Percentiles rank a stretch among this genome's conserved stretches.
These are phyloP conservation scores for Pythium rishiriense DNA, from an alignment of 352 stramenopile species.

Conservation along the genomic window DNA sequence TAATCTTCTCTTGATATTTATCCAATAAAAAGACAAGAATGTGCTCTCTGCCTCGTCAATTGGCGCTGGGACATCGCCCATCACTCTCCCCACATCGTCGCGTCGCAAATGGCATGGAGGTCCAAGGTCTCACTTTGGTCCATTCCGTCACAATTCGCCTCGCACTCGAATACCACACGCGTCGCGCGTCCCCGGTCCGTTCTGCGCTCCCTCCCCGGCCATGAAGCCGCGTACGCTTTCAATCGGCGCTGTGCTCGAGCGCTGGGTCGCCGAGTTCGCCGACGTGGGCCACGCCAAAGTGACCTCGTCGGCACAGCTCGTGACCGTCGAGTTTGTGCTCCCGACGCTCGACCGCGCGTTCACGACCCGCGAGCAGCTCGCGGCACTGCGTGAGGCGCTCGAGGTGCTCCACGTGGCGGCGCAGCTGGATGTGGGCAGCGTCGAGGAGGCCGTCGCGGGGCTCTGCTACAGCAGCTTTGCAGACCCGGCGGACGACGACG, in stretches of 20 bases:
- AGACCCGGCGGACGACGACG: slow-evolving; percentile 10
- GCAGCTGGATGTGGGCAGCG: slow-evolving; percentile 4
- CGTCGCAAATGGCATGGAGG: background rate
- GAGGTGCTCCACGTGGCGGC: slow-evolving; percentile 17
- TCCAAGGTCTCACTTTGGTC: background rate
- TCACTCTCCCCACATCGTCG: background rate
- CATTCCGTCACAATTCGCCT: background rate
- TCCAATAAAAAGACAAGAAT: background rate
- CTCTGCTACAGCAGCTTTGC: slow-evolving; percentile 20
- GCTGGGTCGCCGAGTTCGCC: slow-evolving; percentile 17
- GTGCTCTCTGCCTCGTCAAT: background rate
- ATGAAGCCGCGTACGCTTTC: slow-evolving; percentile 23
- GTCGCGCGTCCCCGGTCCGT: background rate
- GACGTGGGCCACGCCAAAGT: slow-evolving; percentile 20
- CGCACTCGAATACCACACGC: background rate
- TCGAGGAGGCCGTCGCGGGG: slow-evolving; percentile 18
- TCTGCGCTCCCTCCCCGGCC: background rate
- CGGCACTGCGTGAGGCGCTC: slow-evolving; percentile 16
- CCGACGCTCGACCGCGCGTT: slow-evolving; percentile 4
- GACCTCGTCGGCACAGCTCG: background rate
- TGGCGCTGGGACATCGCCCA: background rate
- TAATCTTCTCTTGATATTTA: background rate
- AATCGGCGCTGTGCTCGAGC: slow-evolving; percentile 18
- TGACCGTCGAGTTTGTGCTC: slow-evolving; percentile 19
- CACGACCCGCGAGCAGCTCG: slow-evolving; percentile 2